Evolutionary conservation across 1,139 yeast species (phyloP).

Genomic region (Yamadazyma atlantica): DNA sequence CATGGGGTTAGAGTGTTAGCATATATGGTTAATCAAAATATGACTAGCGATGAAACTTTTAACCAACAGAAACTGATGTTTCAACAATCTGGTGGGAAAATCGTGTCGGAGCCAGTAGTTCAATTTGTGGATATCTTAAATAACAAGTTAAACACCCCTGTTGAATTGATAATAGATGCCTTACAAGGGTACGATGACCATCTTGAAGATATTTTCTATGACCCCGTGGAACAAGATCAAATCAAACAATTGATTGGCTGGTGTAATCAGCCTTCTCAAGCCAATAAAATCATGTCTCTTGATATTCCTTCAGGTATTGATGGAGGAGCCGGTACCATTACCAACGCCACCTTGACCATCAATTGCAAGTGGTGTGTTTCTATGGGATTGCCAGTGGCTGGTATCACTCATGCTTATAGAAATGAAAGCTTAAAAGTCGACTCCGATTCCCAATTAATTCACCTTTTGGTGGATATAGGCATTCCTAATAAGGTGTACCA

Average conservation of each 20-base stretch:
- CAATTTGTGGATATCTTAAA: slow-evolving; percentile 32
- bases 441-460: slow-evolving; percentile 41
- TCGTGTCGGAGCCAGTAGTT: slow-evolving; percentile 24
- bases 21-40: slow-evolving; percentile 42
- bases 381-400: slow-evolving; percentile 72
- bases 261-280: slow-evolving; percentile 58
- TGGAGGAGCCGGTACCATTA: slow-evolving; percentile 71
- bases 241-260: slow-evolving; percentile 46
- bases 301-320: slow-evolving; percentile 87
- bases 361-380: slow-evolving; percentile 60
- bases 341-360: slow-evolving; percentile 30
- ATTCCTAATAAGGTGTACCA: slow-evolving; percentile 55
- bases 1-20: slow-evolving; percentile 72
- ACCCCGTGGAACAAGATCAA: slow-evolving; percentile 42
- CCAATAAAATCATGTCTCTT: slow-evolving; percentile 59
- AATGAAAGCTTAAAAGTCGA: slow-evolving; percentile 28
- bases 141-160: slow-evolving; percentile 64
- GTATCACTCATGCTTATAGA: slow-evolving; percentile 61
- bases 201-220: slow-evolving; percentile 48
- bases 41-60: slow-evolving; percentile 29
- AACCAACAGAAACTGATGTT: slow-evolving; percentile 53
- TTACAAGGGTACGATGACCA: slow-evolving; percentile 81
- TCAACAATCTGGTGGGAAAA: slow-evolving; percentile 47
- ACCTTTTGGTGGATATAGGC: slow-evolving; percentile 68
- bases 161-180: slow-evolving; percentile 77